Percentiles rank a stretch among this genome's conserved stretches.
Evolutionary conservation across 495 filamentous ascomycete species (phyloP).

Genomic region (Cercophora sp.): DNA sequence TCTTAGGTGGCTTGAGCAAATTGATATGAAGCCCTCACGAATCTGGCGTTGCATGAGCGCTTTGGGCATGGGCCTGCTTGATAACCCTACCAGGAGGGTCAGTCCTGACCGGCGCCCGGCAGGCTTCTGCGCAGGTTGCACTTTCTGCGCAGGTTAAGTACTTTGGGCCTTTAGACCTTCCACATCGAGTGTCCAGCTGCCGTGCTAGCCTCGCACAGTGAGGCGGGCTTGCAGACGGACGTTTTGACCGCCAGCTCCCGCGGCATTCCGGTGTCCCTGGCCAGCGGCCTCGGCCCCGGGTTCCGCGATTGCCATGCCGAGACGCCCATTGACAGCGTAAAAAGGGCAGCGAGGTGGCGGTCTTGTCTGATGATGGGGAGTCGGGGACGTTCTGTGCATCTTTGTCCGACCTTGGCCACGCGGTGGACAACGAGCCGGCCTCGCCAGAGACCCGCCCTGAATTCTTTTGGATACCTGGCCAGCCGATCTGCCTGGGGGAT

Average conservation of each 20-base stretch:
- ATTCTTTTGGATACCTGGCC: not conserved
- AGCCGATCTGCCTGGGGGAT: conserved; percentile 9
- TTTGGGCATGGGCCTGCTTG: too few species aligned
- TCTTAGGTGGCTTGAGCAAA: not conserved
- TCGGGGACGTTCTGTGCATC: conserved; percentile 7
- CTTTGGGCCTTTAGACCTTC: too few species aligned
- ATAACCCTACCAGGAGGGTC: too few species aligned
- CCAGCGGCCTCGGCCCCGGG: too few species aligned
- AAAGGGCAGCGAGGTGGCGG: too few species aligned
- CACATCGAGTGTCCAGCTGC: not conserved
- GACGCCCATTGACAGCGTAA: too few species aligned
- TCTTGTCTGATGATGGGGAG: conserved; percentile 10
- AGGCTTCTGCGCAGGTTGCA: too few species aligned
- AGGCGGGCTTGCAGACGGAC: conserved; percentile 1
- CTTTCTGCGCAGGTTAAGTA: too few species aligned
- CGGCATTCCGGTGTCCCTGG: too few species aligned
- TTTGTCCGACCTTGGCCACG: conserved; percentile 17
- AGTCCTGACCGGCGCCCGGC: too few species aligned
- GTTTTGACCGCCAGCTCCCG: not conserved
- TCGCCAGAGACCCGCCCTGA: not conserved
- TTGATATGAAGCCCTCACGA: not conserved
- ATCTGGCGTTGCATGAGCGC: too few species aligned
- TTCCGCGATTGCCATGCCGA: too few species aligned
- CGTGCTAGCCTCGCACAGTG: not conserved
- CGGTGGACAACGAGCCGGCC: conserved; percentile 8